A percentile compares a stretch with the other conserved stretches of the same genome.
Evolutionary conservation across 176 grass and related monocot species (phyloP).

Genomic region (Tuctoria greenei): DNA sequence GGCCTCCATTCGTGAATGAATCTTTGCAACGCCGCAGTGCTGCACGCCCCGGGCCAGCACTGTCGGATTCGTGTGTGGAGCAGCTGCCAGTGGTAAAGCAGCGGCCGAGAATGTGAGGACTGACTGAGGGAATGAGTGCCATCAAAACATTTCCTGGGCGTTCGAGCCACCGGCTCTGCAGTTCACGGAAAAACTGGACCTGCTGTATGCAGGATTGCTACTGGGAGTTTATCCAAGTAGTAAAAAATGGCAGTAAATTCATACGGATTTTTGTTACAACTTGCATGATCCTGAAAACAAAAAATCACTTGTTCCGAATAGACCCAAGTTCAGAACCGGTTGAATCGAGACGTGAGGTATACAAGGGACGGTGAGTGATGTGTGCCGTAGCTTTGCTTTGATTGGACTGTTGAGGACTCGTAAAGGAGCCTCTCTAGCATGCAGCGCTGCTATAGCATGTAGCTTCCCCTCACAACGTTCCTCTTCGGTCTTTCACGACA

Average conservation of each 20-base stretch:
- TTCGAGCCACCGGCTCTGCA: not conserved
- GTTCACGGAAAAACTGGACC: not conserved
- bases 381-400: not conserved
- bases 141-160: conserved; percentile 4
- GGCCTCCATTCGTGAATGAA: not conserved
- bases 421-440: not conserved
- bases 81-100: not conserved
- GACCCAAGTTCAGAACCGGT: not conserved
- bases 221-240: not conserved
- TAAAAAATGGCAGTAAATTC: not conserved
- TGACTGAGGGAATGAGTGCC: conserved; percentile 1
- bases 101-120: not conserved
- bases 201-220: not conserved
- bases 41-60: not conserved
- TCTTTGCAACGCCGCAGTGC: not conserved
- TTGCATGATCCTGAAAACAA: not conserved
- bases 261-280: not conserved
- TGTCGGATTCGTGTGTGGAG: not conserved
- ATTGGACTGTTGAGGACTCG: not conserved
- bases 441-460: not conserved
- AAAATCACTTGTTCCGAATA: not conserved
- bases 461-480: not conserved
- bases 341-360: not conserved
- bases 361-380: not conserved
- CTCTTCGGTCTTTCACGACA: not conserved